Evolutionary conservation across 805 yeast genomes (phyloP).

Genomic region (Lachancea cidri): DNA sequence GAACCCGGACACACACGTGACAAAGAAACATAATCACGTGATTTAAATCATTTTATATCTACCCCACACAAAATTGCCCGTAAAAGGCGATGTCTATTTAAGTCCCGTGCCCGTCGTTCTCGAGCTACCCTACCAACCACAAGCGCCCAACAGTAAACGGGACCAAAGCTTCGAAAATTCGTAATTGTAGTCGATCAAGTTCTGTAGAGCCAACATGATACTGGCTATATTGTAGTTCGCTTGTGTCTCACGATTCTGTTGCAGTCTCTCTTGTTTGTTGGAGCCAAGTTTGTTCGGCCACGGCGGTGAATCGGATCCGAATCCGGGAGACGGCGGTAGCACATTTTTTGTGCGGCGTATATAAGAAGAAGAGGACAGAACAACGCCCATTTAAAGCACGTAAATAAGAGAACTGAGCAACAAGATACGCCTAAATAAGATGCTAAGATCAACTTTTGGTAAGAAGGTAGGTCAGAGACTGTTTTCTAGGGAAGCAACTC

Average conservation of each 20-base stretch:
- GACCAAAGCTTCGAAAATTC: too few relatives aligned
- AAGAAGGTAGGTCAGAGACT: constrained; percentile 23
- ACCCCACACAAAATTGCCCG: too few relatives aligned
- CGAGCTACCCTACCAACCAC: background rate
- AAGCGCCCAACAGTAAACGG: background rate
- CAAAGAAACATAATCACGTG: too few relatives aligned
- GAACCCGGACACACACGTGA: too few relatives aligned
- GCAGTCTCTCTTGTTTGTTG: too few relatives aligned
- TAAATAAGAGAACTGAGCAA: background rate
- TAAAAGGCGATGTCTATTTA: background rate
- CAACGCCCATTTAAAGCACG: background rate
- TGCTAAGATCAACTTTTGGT: constrained; percentile 13
- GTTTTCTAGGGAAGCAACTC: constrained; percentile 39
- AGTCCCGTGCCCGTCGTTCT: background rate
- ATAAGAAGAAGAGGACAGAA: background rate
- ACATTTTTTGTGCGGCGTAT: background rate
- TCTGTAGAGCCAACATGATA: too few relatives aligned
- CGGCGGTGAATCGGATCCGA: background rate
- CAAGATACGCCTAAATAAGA: constrained; percentile 3
- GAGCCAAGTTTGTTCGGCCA: too few relatives aligned
- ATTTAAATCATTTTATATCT: too few relatives aligned
- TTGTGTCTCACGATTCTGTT: too few relatives aligned
- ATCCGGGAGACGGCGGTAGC: background rate
- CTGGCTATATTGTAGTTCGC: too few relatives aligned
- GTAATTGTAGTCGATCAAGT: too few relatives aligned